Evolutionary conservation across 2,329 filamentous ascomycete genomes (phyloP).

Genomic region (Chalaropsis ovoidea): DNA sequence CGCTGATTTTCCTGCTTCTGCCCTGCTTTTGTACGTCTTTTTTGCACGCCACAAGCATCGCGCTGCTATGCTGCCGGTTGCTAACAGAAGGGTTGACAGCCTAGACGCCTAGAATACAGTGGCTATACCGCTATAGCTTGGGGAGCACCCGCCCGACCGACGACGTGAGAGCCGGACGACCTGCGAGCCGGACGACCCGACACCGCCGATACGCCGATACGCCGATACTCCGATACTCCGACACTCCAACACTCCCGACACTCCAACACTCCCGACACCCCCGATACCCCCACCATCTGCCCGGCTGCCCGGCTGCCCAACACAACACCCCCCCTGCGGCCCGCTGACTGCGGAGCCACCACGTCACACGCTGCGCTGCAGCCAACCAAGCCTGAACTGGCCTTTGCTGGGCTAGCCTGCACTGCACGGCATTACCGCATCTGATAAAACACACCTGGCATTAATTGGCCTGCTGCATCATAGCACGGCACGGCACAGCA

Average conservation of each 20-base stretch:
- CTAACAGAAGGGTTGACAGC: background rate
- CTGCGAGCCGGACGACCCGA: no score
- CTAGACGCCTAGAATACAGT: background rate
- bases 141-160: background rate
- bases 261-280: no score
- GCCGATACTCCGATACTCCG: no score
- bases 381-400: no score
- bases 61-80: background rate
- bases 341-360: no score
- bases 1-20: background rate
- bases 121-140: background rate
- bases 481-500: background rate
- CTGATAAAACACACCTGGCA: slow-evolving; percentile 14
- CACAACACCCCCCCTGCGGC: no score
- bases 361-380: no score
- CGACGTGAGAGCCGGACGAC: no score
- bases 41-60: background rate
- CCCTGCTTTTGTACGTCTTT: background rate
- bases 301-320: no score
- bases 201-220: no score
- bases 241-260: no score
- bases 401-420: background rate
- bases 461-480: background rate
- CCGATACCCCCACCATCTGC: no score
- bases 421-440: background rate